A percentile compares a stretch with the other conserved stretches of the same genome.
Evolutionary conservation across 805 yeast species (phyloP).

Genomic region (Monosporozyma solicola): DNA sequence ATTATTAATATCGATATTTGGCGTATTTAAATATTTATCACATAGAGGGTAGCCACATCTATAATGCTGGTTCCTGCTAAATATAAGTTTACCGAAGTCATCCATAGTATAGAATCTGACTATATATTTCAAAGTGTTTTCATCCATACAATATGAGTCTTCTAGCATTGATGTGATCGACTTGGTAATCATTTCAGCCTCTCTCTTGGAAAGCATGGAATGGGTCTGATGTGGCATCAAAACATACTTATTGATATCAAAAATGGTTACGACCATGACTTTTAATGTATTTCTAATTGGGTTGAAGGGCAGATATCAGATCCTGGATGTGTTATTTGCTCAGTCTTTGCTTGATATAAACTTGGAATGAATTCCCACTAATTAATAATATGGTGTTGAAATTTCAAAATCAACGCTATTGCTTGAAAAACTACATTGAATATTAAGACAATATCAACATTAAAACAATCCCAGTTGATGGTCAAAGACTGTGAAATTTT

Average conservation of each 20-base stretch:
- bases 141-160: conserved; percentile 17
- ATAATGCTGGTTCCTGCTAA: conserved; percentile 67
- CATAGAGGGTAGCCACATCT: conserved; percentile 82
- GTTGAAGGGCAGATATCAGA: background rate
- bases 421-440: background rate
- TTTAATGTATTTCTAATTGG: background rate
- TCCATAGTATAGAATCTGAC: conserved; percentile 61
- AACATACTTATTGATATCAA: conserved; percentile 11
- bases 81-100: conserved; percentile 59
- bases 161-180: conserved; percentile 14
- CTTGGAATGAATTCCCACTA: background rate
- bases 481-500: conserved; percentile 19
- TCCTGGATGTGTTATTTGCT: background rate
- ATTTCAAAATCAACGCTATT: background rate
- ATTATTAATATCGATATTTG: conserved; percentile 14
- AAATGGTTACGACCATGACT: background rate
- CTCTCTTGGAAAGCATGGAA: conserved; percentile 18
- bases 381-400: background rate
- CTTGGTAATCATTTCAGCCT: conserved; percentile 18
- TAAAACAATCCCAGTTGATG: background rate
- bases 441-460: background rate
- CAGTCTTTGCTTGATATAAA: background rate
- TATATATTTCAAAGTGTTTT: conserved; percentile 41
- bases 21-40: conserved; percentile 12
- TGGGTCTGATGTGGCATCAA: conserved; percentile 18